A percentile compares a stretch with the other conserved stretches of the same genome.
Conservation (phyloP, 352 stramenopile species). For the Phytophthora pisi region DNA sequence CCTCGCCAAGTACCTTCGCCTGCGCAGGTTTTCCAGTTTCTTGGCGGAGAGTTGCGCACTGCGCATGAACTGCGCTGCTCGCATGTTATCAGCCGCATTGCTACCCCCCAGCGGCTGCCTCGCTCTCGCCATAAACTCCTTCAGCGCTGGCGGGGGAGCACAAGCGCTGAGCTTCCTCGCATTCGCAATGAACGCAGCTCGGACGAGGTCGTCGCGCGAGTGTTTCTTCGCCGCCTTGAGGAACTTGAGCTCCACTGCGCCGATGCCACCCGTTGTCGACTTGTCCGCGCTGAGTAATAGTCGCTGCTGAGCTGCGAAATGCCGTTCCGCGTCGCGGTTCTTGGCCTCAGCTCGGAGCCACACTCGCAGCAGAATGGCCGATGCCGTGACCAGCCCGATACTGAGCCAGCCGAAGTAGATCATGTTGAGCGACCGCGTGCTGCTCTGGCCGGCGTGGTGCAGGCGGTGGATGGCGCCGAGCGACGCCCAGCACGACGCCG, state of each 20-base stretch:
- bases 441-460: conserved; percentile 22
- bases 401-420: conserved; percentile 68
- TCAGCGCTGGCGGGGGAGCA: conserved; percentile 7
- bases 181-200: conserved; percentile 17
- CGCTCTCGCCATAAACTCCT: conserved; percentile 14
- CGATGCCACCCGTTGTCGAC: background rate
- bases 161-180: conserved; percentile 8
- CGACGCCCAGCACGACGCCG: conserved; percentile 61
- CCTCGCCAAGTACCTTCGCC: background rate
- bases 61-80: conserved; percentile 16
- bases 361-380: conserved; percentile 28
- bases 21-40: conserved; percentile 18
- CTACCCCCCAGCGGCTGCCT: background rate
- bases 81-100: background rate
- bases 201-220: conserved; percentile 3
- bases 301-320: conserved; percentile 22
- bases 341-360: conserved; percentile 19
- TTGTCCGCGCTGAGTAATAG: conserved; percentile 9
- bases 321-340: conserved; percentile 14
- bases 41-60: conserved; percentile 12
- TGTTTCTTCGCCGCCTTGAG: conserved; percentile 15
- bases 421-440: conserved; percentile 45
- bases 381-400: conserved; percentile 33
- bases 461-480: conserved; percentile 53
- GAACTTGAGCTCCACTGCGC: conserved; percentile 21